Evolutionary conservation across 176 grass and related monocot genomes (phyloP).

Genomic region (Bonia amplexicaulis): DNA sequence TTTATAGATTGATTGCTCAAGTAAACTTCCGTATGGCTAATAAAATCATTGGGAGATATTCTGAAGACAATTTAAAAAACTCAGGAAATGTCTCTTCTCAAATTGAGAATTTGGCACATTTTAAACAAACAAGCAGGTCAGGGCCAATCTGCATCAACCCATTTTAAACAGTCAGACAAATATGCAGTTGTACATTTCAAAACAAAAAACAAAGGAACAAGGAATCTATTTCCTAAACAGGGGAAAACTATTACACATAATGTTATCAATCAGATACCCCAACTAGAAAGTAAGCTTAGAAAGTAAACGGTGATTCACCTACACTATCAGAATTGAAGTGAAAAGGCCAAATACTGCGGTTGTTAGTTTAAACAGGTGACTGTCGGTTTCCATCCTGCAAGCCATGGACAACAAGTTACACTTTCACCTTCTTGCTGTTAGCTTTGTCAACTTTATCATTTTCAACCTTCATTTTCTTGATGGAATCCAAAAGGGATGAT

Average conservation of each 20-base stretch:
- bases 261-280: background rate
- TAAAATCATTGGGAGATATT: background rate
- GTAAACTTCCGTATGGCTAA: no score
- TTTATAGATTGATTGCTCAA: no score
- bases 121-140: background rate
- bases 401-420: slow-evolving; percentile 1
- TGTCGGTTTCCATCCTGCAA: background rate
- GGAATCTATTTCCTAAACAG: background rate
- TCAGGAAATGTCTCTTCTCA: background rate
- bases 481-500: slow-evolving; percentile 56
- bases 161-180: background rate
- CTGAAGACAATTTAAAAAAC: background rate
- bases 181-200: background rate
- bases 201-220: background rate
- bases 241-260: slow-evolving; percentile 1
- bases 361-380: background rate
- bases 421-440: slow-evolving; percentile 33
- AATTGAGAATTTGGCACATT: background rate
- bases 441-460: slow-evolving; percentile 36
- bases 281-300: background rate
- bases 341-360: background rate
- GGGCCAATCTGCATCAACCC: background rate
- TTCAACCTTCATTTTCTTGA: slow-evolving; percentile 63
- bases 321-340: background rate
- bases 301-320: background rate